Conservation (phyloP, 2,329 filamentous ascomycete genomes). For the Biscogniauxia sp. region DNA sequence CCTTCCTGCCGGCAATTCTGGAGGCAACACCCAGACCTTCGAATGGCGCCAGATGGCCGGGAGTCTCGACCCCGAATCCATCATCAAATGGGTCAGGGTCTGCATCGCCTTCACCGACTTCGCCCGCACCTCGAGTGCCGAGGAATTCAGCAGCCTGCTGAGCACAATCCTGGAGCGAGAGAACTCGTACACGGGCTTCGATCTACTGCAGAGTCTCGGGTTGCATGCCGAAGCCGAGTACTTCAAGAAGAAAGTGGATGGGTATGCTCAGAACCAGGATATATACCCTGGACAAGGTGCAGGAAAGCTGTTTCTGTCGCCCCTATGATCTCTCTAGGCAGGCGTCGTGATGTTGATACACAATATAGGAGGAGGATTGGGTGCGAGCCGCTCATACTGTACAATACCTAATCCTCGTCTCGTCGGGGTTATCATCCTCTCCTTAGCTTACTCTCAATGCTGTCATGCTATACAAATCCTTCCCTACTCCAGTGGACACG, state of each 20-base stretch:
- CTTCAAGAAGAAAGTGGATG: constrained; percentile 3
- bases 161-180: neutral
- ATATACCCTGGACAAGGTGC: constrained; percentile 7
- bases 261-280: constrained; percentile 4
- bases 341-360: neutral
- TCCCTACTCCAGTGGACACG: no score
- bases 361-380: no score
- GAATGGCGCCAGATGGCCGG: constrained; percentile 29
- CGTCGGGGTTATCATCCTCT: no score
- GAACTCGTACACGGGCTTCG: constrained; percentile 5
- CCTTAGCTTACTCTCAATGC: no score
- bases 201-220: constrained; percentile 9
- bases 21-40: constrained; percentile 26
- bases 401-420: neutral
- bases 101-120: constrained; percentile 22
- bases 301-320: constrained; percentile 3
- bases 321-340: neutral
- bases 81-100: constrained; percentile 22
- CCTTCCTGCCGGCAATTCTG: constrained; percentile 9
- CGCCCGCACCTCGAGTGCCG: constrained; percentile 10
- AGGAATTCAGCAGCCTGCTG: constrained; percentile 10
- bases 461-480: no score
- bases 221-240: constrained; percentile 10
- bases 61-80: constrained; percentile 20
- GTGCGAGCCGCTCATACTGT: neutral